phyloP scores from a whole-genome alignment of 257 asterid genomes.

The Solanum neorickii region DNA sequence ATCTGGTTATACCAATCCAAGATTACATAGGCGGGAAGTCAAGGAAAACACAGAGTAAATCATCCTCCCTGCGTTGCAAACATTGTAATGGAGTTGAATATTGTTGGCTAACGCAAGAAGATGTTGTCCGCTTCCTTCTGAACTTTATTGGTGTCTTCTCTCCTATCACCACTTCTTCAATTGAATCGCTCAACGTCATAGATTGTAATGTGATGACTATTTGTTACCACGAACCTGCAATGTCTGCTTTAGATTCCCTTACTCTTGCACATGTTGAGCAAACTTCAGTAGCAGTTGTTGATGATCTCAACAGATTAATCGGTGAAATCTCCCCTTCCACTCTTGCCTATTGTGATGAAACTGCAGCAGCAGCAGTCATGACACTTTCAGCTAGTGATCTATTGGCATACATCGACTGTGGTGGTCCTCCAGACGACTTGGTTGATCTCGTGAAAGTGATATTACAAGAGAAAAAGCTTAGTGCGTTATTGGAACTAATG shows the following conservation, averaged over 20 bases:
- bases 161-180: constrained; percentile 32
- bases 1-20: constrained; percentile 60
- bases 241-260: constrained; percentile 33
- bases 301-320: constrained; percentile 32
- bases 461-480: constrained; percentile 44
- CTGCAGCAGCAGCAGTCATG: constrained; percentile 47
- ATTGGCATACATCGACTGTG: constrained; percentile 54
- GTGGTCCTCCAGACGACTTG: constrained; percentile 66
- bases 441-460: constrained; percentile 39
- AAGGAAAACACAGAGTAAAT: constrained; percentile 30
- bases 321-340: constrained; percentile 70
- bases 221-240: constrained; percentile 36
- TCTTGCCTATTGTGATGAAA: constrained; percentile 60
- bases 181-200: constrained; percentile 44
- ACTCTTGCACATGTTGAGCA: constrained; percentile 37
- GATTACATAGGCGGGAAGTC: constrained; percentile 17
- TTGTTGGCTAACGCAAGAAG: constrained; percentile 83
- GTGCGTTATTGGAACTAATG: constrained; percentile 40
- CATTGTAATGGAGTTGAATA: constrained; percentile 18
- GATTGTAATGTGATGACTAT: constrained; percentile 39
- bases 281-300: constrained; percentile 64
- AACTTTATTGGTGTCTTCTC: constrained; percentile 66
- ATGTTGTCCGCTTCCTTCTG: constrained; percentile 59
- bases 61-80: background rate
- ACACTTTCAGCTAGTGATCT: constrained; percentile 64